Evolutionary conservation across 768 basidiomycete genomes (phyloP).

Genomic region (Calvatia gigantea): DNA sequence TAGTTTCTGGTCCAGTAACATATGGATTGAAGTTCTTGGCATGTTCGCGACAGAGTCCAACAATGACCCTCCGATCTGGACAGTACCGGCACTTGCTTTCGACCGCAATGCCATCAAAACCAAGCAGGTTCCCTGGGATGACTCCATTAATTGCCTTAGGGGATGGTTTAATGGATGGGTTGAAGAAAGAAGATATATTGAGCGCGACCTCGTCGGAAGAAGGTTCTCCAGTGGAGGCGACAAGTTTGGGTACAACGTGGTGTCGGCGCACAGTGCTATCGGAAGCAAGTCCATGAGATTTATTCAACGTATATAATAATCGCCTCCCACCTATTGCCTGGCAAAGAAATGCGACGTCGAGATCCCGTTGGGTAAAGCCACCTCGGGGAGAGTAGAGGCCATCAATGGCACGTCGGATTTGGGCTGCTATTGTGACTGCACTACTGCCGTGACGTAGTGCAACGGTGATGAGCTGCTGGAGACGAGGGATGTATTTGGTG

Average conservation of each 20-base stretch:
- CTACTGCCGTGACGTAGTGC: not conserved
- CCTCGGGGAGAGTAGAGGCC: not conserved
- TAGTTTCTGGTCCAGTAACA: not conserved
- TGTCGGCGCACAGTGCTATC: not conserved
- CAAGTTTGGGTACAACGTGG: not conserved
- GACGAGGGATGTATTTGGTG: not conserved
- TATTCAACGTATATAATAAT: not conserved
- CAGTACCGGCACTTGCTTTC: conserved; percentile 1
- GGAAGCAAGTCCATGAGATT: not conserved
- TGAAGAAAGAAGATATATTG: not conserved
- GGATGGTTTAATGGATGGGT: not conserved
- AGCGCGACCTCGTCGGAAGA: not conserved
- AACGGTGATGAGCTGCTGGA: not conserved
- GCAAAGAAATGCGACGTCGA: not conserved
- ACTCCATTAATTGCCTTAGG: not conserved
- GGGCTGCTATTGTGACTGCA: not conserved
- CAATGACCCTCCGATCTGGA: not conserved
- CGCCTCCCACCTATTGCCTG: not conserved
- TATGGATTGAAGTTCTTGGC: not conserved
- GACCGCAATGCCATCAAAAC: not conserved
- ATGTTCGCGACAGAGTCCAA: conserved; percentile 6
- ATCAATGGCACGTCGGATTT: not conserved
- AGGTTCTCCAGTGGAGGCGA: not conserved
- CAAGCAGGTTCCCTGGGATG: not conserved
- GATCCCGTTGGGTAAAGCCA: not conserved